Evolutionary conservation across 345 rosid species (phyloP), one percentile per base, ranked within the genome.

Genomic region (Corymbia maculata): DNA sequence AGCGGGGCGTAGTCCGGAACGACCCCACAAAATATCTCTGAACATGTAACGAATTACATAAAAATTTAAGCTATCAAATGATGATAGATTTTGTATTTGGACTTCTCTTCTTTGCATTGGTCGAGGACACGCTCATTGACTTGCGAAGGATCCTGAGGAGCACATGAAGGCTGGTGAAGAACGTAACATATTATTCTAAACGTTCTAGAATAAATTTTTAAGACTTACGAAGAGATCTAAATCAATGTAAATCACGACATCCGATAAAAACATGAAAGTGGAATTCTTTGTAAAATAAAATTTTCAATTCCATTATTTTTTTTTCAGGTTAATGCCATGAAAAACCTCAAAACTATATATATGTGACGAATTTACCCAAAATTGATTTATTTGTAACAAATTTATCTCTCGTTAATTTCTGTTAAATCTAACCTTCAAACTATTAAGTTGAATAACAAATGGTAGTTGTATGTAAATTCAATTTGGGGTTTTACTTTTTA

Each of bases 301-400:
- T n/a, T n/a, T 64, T 36, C 36, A 64, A n/a, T n/a, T 9, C 5
- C 9, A 6, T 59, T 1, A 5, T 26, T 0, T 11, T 11, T 57
- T 52, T 26, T 61, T 5, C 5, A 0, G 0, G 21, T 21, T 8
- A 55, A 55, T 22, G 22, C 5, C 6, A 55, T 22, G 0, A 55
- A 22, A 22, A 55, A 0, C 1, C 6, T 0, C 21, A 55, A 0
- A 3, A 0, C 2, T 0, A 3, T 55, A 8, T 0, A 55, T 1
- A 55, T 55, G 1, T 22, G 1, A 55, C 22, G 22, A 36, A 36
- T 36, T 36, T 36, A 55, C 1, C 9, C 2, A 0, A 22, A 1
- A 55, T 55, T 55, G 0, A 0, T 22, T 21, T 0, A 55, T 0
- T 0, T 55, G 0, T 0, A 55, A 22, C 21, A 55, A 55, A 55